Conservation (phyloP, 139 green algal species). For the Coelastrella sp. region DNA sequence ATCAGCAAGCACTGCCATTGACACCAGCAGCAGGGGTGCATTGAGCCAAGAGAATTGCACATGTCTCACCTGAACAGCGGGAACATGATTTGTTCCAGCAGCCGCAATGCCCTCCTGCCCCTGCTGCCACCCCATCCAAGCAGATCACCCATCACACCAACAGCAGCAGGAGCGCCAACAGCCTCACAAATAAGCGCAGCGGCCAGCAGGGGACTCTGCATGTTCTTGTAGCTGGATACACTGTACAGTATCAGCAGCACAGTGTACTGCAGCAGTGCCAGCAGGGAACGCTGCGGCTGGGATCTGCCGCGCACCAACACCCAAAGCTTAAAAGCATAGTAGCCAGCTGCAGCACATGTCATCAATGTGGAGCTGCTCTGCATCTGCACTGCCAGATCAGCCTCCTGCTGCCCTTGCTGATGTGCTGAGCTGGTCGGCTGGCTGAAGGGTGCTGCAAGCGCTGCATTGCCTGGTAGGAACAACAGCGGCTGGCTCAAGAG, state of each 20-base stretch:
- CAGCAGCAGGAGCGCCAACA: constrained; percentile 7
- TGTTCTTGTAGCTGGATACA: constrained; percentile 70
- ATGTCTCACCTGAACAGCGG: constrained; percentile 25
- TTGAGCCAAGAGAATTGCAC: too few species aligned
- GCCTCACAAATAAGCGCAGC: constrained; percentile 19
- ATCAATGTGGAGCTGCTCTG: background rate
- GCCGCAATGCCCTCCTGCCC: background rate
- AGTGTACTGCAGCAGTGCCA: constrained; percentile 75
- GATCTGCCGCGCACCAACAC: constrained; percentile 63
- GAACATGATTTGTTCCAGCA: constrained; percentile 12
- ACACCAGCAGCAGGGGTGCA: too few species aligned
- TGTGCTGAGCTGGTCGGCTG: constrained; percentile 26
- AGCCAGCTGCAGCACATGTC: constrained; percentile 62
- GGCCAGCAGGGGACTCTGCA: constrained; percentile 32
- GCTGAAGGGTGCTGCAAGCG: background rate
- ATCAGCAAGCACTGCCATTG: too few species aligned
- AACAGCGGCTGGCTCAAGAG: constrained; percentile 38
- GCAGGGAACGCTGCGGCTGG: background rate
- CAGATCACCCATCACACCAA: constrained; percentile 2
- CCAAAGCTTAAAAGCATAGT: constrained; percentile 83
- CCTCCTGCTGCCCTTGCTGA: background rate
- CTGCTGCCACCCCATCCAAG: background rate
- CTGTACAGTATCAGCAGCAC: constrained; percentile 77
- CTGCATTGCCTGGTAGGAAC: constrained; percentile 29
- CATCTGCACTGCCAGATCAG: background rate